Base-by-base conservation (phyloP, 1,139 yeast species). In the Geotrichum aggregatum region DNA sequence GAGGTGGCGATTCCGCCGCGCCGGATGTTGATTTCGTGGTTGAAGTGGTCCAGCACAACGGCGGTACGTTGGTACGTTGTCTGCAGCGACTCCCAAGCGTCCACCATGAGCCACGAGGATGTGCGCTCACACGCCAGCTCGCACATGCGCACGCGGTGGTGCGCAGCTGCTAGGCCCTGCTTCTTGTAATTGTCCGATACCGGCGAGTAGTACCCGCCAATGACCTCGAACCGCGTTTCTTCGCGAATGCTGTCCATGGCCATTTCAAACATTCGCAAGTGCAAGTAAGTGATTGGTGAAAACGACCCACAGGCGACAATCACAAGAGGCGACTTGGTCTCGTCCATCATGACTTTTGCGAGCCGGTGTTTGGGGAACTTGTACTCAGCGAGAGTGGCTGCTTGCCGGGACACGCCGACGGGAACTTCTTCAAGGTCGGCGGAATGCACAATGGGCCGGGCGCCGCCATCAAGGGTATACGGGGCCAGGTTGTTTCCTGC, bases 361-460 rank as follows among this genome's bases (percentile, higher is more conserved):
- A 92, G 74, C 56, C 98, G 74, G 69, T 92, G 97, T 1, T 84
- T 78, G 1, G 98, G 98, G 68, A 92, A 92, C 52, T 73, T 70
- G 70, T 92, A 92, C 45, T 80, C 76, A 8, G 77, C 78, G 33
- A 89, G 70, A 3, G 70, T 73, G 58, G 79, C 79, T 0, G 98
- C 92, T 67, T 92, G 98, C 59, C 98, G 77, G 52, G 80, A 83
- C 50, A 92, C 80, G 0, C 98, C 97, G 61, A 86, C 91, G 0
- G 98, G 98, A 6, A 92, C 96, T 68, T 92, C 98, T 67, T 92
- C 98, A 56, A 92, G 76, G 65, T 89, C 96, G 0, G 98, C 98
- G 49, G 87, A 85, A 64, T 87, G 67, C 49, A 69, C 65, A 36
- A 66, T 62, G 13, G 72, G 71, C 46, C 69, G 61, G 39, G 61